Evolutionary conservation across 495 filamentous ascomycete species (phyloP), one percentile per base, ranked within the genome.

Genomic region (Trichocladium antarcticum): DNA sequence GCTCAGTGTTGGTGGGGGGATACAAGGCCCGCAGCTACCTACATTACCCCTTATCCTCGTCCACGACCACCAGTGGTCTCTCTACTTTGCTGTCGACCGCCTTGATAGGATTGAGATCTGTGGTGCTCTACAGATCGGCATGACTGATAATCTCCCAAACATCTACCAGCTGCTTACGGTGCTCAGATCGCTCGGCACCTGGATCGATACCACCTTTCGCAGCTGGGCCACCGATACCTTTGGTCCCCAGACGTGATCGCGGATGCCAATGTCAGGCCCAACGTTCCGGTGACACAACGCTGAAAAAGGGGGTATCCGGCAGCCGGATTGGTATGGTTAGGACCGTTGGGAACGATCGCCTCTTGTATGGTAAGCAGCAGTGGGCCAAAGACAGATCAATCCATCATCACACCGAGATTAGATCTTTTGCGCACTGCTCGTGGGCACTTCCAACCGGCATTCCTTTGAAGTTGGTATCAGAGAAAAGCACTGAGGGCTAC

Each of bases 1-100:
- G 1, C 24, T 48, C 22, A 36, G 45, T 16, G 14, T 48, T 20
- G 21, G 15, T 21, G 36, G 45, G 14, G 15, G 27, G 37, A 48
- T 27, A 19, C 10, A 10, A 37, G 31, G 31, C 31, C 24, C 44
- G 6, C 34, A n/a, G 10, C 35, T 47, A 11, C 44, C 44, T 5
- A 47, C 44, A 9, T 12, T 47, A 20, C 44, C 44, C 19, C 44
- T 47, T 19, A 47, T 47, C 35, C 44, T 47, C 4, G 34, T 28
- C 15, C 19, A 47, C 44, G 44, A 47, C 6, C 44, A 47, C 32
- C 8, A 37, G 35, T 47, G 44, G 44, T 37, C 32, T 6, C 44
- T 47, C 35, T 47, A 47, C 35, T 47, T 47, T 38, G 44, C 44
- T 11, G 44, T 47, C 35, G 44, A 47, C 20, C 44, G 34, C 6